phyloP scores from a whole-genome alignment of 2,329 filamentous ascomycete species.

The Mariannaea sp. region DNA sequence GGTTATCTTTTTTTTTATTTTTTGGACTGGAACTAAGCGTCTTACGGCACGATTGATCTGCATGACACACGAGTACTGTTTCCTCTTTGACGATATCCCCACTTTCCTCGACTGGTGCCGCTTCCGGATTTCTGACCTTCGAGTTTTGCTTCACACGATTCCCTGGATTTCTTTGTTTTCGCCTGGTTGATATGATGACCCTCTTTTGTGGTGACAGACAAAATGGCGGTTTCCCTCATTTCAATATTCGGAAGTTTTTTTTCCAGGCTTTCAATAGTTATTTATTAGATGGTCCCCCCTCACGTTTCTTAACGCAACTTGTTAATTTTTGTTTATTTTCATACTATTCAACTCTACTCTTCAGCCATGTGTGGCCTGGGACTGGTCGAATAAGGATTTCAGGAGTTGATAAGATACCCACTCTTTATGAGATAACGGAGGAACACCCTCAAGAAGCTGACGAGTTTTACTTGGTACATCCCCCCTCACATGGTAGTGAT shows the following conservation, averaged over 20 bases:
- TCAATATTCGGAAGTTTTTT: neutral
- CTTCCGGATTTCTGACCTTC: conserved; percentile 7
- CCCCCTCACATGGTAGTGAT: conserved; percentile 6
- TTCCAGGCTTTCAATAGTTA: conserved; percentile 7
- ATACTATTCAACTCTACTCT: conserved; percentile 10
- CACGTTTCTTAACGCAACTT: conserved; percentile 3
- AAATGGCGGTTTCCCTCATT: conserved; percentile 13
- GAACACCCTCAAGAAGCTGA: conserved; percentile 5
- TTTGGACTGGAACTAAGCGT: conserved; percentile 31
- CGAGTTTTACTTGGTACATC: conserved; percentile 4
- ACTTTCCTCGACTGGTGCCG: conserved; percentile 17
- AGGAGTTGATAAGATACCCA: conserved; percentile 36
- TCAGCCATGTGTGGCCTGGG: conserved; percentile 11
- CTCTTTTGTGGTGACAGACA: conserved; percentile 10
- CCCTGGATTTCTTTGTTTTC: conserved; percentile 12
- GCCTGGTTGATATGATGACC: conserved; percentile 9
- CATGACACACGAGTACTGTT: conserved; percentile 32
- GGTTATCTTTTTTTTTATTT: conserved; percentile 21
- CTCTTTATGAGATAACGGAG: conserved; percentile 29
- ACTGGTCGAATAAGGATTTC: conserved; percentile 18
- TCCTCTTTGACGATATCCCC: conserved; percentile 28
- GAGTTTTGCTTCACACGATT: conserved; percentile 24
- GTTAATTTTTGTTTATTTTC: conserved; percentile 14
- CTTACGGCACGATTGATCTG: conserved; percentile 26
- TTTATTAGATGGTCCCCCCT: conserved; percentile 21